These are phyloP conservation scores for Diaporthe ilicicola DNA, from an alignment of 2,329 filamentous ascomycete species.

Conservation along the genomic window DNA sequence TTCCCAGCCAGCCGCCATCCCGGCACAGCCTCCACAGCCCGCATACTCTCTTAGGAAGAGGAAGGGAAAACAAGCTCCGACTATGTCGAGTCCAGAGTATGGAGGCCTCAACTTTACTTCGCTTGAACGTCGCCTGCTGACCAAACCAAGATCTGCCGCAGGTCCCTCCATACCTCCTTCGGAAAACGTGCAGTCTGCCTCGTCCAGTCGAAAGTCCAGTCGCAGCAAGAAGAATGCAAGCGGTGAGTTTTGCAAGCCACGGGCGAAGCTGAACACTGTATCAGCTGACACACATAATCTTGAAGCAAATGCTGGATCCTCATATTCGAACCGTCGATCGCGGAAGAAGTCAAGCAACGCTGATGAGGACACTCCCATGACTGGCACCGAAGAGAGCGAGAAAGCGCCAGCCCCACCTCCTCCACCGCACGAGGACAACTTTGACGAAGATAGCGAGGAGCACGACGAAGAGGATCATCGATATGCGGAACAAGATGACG, in stretches of 20 bases:
- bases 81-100: constrained; percentile 80
- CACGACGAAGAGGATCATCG: constrained; percentile 63
- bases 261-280: background rate
- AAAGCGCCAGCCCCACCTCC: constrained; percentile 53
- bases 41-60: constrained; percentile 55
- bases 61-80: constrained; percentile 68
- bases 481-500: constrained; percentile 67
- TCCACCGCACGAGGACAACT: constrained; percentile 52
- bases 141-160: constrained; percentile 45
- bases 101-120: constrained; percentile 37
- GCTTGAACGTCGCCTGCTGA: constrained; percentile 10
- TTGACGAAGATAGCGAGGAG: constrained; percentile 52
- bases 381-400: constrained; percentile 68
- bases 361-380: constrained; percentile 73
- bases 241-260: constrained; percentile 44
- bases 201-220: constrained; percentile 77
- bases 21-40: constrained; percentile 41
- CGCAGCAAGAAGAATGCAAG: constrained; percentile 70
- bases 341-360: constrained; percentile 63
- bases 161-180: constrained; percentile 70
- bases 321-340: constrained; percentile 54
- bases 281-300: constrained; percentile 34
- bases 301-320: constrained; percentile 46
- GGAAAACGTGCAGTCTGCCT: constrained; percentile 66
- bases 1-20: constrained; percentile 45